These are phyloP conservation scores for Firmiana major DNA, from an alignment of 345 rosid genomes.

Conservation along the genomic window DNA sequence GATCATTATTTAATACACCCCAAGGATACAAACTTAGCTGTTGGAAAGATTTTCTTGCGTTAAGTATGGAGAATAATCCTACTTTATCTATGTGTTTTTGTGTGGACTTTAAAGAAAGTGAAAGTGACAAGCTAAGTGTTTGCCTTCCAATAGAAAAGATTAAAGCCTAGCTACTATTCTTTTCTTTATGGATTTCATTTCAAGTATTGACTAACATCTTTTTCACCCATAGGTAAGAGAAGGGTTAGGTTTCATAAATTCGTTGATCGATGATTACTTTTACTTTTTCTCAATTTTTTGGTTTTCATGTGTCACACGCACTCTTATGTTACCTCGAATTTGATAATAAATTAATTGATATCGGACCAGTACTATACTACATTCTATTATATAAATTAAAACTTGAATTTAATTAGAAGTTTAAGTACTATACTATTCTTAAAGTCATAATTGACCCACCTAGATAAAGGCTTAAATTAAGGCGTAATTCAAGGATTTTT, in stretches of 20 bases:
- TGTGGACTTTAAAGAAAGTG: conserved; percentile 31
- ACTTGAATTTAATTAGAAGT: not conserved
- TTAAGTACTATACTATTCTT: not conserved
- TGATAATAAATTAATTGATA: not conserved
- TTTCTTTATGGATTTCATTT: conserved; percentile 6
- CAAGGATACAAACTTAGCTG: conserved; percentile 36
- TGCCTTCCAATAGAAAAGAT: conserved; percentile 28
- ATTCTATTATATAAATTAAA: not conserved
- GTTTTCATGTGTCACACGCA: not conserved
- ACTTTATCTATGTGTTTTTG: conserved; percentile 15
- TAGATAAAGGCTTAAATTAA: conserved; percentile 36
- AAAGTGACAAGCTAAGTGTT: conserved; percentile 28
- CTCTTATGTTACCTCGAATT: not conserved
- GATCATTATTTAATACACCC: conserved; percentile 19
- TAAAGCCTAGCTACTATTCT: not conserved
- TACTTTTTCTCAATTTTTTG: not conserved
- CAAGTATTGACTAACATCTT: conserved; percentile 22
- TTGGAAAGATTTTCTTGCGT: conserved; percentile 36
- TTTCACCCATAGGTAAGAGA: conserved; percentile 10
- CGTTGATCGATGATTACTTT: not conserved
- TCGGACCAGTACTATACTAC: not conserved
- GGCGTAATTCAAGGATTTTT: conserved; percentile 55
- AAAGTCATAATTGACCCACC: conserved; percentile 19
- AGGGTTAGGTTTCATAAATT: not conserved
- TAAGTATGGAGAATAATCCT: conserved; percentile 18